These are phyloP conservation scores for Daldinia caldariorum DNA, from an alignment of 495 filamentous ascomycete genomes.

Conservation along the genomic window DNA sequence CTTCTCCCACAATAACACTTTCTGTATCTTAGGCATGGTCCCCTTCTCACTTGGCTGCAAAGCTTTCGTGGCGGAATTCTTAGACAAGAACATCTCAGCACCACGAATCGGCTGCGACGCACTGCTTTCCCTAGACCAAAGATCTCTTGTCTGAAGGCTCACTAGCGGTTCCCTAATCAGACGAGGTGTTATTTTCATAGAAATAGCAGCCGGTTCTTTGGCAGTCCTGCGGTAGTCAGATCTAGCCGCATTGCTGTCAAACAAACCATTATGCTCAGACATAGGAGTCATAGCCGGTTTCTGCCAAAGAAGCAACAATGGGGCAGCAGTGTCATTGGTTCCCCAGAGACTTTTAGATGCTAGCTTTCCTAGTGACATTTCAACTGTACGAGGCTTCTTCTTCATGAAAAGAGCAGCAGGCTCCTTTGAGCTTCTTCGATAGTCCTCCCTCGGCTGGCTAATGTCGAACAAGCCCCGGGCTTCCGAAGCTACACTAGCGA, in stretches of 20 bases:
- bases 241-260: constrained; percentile 21
- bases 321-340: constrained; percentile 17
- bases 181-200: constrained; percentile 45
- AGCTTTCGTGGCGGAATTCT: constrained; percentile 1
- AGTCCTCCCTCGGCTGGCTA: constrained; percentile 19
- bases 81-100: constrained; percentile 13
- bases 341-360: constrained; percentile 47
- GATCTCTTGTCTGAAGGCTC: constrained; percentile 17
- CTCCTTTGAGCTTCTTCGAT: constrained; percentile 36
- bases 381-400: constrained; percentile 34
- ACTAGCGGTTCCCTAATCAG: constrained; percentile 22
- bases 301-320: neutral
- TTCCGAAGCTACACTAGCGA: neutral
- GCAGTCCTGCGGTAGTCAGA: constrained; percentile 36
- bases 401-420: constrained; percentile 40
- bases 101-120: neutral
- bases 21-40: neutral
- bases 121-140: constrained; percentile 30
- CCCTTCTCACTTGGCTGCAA: neutral
- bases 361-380: constrained; percentile 41
- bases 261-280: constrained; percentile 27
- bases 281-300: neutral
- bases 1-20: constrained; percentile 20
- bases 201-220: constrained; percentile 43
- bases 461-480: constrained; percentile 33